phyloP scores from a whole-genome alignment of 306 rosid genomes.

The Ormosia semicastrata region DNA sequence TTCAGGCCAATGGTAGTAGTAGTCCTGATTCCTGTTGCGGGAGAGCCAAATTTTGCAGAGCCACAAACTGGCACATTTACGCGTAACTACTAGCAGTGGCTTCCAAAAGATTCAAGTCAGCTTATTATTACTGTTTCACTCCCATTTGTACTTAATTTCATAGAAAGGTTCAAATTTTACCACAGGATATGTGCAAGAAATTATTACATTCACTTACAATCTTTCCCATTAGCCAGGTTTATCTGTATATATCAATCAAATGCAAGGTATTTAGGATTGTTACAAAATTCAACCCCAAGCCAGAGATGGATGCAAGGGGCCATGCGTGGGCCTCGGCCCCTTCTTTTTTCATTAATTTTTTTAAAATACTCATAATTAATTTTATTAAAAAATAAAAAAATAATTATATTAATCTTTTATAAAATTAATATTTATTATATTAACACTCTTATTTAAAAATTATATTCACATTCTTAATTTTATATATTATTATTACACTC shows the following conservation, averaged over 20 bases:
- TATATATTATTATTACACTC: no score
- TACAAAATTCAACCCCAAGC: background rate
- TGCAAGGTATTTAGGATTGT: background rate
- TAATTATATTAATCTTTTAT: no score
- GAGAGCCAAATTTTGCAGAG: background rate
- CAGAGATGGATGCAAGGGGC: no score
- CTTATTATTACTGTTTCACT: background rate
- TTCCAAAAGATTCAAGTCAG: background rate
- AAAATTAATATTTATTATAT: no score
- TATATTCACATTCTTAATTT: no score
- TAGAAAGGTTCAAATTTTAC: background rate
- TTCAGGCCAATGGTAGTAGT: background rate
- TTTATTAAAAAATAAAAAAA: no score
- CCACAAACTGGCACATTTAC: background rate
- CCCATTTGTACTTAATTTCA: background rate
- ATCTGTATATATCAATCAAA: background rate
- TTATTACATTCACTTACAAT: background rate
- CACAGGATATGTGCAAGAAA: background rate
- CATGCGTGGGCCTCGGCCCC: no score
- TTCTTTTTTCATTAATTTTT: no score
- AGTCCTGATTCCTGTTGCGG: background rate
- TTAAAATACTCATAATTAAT: no score
- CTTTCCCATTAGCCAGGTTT: no score
- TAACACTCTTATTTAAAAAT: no score
- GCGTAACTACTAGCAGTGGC: background rate